phyloP scores from a whole-genome alignment of 2,329 filamentous ascomycete species.

The Zasmidium angulare region DNA sequence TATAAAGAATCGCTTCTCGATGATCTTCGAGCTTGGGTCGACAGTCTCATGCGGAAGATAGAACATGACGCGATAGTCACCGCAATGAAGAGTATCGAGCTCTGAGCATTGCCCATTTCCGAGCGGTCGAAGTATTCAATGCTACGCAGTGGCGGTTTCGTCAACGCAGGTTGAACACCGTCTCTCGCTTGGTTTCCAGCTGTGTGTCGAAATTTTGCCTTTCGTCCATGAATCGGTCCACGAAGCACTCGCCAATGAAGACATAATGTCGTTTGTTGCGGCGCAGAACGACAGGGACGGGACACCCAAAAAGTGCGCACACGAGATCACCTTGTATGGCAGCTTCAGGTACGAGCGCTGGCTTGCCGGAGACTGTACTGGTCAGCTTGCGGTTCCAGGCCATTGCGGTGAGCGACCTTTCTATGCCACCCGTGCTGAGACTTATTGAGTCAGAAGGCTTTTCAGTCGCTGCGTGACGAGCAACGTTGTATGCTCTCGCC shows the following conservation, averaged over 20 bases:
- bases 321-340: neutral
- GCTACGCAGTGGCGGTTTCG: neutral
- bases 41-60: neutral
- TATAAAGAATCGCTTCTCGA: neutral
- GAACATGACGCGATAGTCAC: neutral
- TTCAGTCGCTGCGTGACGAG: neutral
- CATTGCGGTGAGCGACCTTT: neutral
- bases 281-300: neutral
- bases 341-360: neutral
- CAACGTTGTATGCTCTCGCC: too few relatives aligned
- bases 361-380: neutral
- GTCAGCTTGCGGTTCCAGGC: neutral
- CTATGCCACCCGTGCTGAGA: neutral
- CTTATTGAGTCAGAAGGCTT: neutral
- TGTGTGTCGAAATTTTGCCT: neutral
- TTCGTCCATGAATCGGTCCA: neutral
- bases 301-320: neutral
- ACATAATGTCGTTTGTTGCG: too few relatives aligned
- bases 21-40: neutral
- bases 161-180: neutral
- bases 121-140: neutral
- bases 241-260: neutral
- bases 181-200: neutral
- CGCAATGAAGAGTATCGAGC: neutral
- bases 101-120: neutral